Percentiles rank a stretch among this genome's conserved stretches.
These are phyloP conservation scores for Neurospora sp. DNA, from an alignment of 495 filamentous ascomycete species.

Conservation along the genomic window DNA sequence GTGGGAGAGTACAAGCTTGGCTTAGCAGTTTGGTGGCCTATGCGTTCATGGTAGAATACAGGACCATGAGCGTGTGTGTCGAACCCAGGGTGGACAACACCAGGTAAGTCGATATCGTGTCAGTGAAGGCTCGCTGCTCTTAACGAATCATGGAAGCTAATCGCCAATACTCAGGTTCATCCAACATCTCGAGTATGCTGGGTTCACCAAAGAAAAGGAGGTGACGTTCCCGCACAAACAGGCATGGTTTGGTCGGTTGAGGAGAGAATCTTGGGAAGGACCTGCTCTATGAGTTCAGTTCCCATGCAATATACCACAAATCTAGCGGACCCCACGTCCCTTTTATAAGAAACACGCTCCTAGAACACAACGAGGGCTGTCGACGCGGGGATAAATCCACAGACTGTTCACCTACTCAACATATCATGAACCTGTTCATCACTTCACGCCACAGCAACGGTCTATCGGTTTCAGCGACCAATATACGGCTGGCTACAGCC, in stretches of 20 bases:
- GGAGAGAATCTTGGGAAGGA: constrained; percentile 72
- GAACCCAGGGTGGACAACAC: constrained; percentile 89
- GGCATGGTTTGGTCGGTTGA: constrained; percentile 73
- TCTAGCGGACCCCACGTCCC: not conserved
- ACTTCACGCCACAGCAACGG: not conserved
- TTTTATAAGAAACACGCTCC: not conserved
- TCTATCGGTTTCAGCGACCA: not conserved
- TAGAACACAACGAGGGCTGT: not conserved
- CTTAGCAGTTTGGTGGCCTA: constrained; percentile 77
- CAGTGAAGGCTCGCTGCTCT: not conserved
- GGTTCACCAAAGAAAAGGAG: constrained; percentile 84
- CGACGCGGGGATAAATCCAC: not conserved
- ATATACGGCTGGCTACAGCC: not conserved
- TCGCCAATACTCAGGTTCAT: constrained; percentile 52
- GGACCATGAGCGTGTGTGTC: constrained; percentile 71
- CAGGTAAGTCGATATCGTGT: constrained; percentile 48
- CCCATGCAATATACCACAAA: not conserved
- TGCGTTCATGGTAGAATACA: constrained; percentile 65
- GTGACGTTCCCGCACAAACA: constrained; percentile 90
- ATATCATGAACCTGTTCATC: not conserved
- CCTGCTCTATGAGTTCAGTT: constrained; percentile 49
- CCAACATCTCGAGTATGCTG: constrained; percentile 58
- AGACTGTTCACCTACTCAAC: not conserved
- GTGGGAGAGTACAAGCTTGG: constrained; percentile 74
- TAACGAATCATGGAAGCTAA: not conserved